phyloP scores from a whole-genome alignment of 2,329 filamentous ascomycete species.

The Nigrograna mackinnonii region DNA sequence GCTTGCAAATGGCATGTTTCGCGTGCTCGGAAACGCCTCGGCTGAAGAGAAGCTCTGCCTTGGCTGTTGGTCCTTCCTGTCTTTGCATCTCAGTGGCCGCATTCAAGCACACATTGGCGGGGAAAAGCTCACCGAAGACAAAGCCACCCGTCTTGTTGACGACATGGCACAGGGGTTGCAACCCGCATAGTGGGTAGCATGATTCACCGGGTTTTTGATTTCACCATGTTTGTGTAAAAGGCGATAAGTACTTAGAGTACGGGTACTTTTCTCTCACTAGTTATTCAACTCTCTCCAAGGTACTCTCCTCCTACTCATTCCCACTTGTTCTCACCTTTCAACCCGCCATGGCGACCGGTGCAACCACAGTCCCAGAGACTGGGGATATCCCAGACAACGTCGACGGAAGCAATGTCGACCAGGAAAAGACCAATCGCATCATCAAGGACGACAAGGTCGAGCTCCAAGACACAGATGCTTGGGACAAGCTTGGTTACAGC shows the following conservation, averaged over 20 bases:
- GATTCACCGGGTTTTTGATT: no score
- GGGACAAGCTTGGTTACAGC: conserved; percentile 48
- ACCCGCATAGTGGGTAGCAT: no score
- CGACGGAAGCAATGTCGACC: conserved; percentile 14
- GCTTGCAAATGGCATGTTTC: conserved; percentile 8
- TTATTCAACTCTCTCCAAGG: no score
- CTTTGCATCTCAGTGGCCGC: not conserved
- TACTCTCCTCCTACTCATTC: no score
- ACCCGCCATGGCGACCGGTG: conserved; percentile 5
- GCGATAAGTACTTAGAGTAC: no score
- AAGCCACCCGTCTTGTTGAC: not conserved
- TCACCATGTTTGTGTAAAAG: no score
- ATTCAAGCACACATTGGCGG: not conserved
- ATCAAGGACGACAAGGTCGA: conserved; percentile 30
- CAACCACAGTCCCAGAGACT: conserved; percentile 24
- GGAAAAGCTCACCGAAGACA: not conserved
- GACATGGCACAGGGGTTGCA: no score
- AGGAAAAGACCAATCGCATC: conserved; percentile 22
- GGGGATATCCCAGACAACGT: conserved; percentile 22
- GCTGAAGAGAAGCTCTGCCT: conserved; percentile 5
- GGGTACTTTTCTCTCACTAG: no score
- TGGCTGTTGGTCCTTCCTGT: no score
- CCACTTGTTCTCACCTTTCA: no score
- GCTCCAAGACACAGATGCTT: conserved; percentile 45
- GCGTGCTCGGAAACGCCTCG: conserved; percentile 11